Evolutionary conservation across 768 basidiomycete species (phyloP).

Genomic region (Auricularia cornea): DNA sequence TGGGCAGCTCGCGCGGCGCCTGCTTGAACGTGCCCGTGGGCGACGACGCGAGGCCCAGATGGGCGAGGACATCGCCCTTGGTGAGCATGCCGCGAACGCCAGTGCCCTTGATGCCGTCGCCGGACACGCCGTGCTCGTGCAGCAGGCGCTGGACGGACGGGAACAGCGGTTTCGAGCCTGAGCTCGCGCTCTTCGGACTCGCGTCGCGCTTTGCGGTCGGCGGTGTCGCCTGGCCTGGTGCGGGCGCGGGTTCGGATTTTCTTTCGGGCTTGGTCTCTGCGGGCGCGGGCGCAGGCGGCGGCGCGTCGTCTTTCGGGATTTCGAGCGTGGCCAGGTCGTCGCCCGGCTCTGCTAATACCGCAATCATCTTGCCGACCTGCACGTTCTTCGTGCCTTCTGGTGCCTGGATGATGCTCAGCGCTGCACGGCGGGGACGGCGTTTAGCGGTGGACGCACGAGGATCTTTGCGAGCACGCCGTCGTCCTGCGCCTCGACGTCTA

Average conservation of each 20-base stretch:
- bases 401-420: constrained; percentile 33
- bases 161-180: constrained; percentile 59
- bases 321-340: constrained; percentile 82
- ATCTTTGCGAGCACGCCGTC: constrained; percentile 94
- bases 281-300: constrained; percentile 12
- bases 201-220: constrained; percentile 18
- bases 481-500: constrained; percentile 98
- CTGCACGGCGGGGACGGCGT: background rate
- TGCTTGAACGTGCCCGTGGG: constrained; percentile 70
- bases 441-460: constrained; percentile 44
- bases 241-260: constrained; percentile 13
- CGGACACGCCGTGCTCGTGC: constrained; percentile 42
- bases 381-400: constrained; percentile 78
- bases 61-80: constrained; percentile 88
- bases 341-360: constrained; percentile 89
- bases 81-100: constrained; percentile 91
- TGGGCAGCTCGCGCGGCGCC: constrained; percentile 16
- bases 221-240: constrained; percentile 13
- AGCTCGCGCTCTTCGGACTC: constrained; percentile 33
- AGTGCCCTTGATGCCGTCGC: constrained; percentile 69
- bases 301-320: constrained; percentile 36
- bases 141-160: constrained; percentile 85
- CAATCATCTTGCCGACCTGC: constrained; percentile 82
- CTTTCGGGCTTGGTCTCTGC: background rate
- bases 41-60: constrained; percentile 72